Percentiles rank a stretch among this genome's conserved stretches.
Conservation (phyloP, 495 filamentous ascomycete genomes). For the Penicillium manginii region DNA sequence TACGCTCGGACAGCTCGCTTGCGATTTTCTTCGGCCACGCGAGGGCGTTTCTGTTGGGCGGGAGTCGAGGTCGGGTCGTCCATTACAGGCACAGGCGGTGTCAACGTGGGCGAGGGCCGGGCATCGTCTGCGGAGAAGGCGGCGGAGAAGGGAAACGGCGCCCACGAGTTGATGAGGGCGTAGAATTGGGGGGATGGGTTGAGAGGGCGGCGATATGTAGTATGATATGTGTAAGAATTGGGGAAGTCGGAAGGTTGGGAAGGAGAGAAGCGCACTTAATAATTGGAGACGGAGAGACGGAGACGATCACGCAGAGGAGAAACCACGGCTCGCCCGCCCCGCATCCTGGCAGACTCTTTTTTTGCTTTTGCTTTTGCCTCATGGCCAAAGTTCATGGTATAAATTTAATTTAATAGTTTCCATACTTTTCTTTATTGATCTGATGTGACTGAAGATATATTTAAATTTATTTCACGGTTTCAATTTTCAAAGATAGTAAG, state of each 20-base stretch:
- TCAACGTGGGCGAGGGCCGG: constrained; percentile 29
- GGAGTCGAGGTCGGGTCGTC: constrained; percentile 32
- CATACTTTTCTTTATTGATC: background rate
- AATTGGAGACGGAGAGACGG: constrained; percentile 8
- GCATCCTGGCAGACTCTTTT: constrained; percentile 23
- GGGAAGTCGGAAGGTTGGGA: constrained; percentile 3
- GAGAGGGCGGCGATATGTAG: background rate
- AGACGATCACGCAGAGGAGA: constrained; percentile 12
- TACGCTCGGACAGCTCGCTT: constrained; percentile 54
- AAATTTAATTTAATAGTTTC: no score
- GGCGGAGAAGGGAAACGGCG: constrained; percentile 15
- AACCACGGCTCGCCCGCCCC: constrained; percentile 20
- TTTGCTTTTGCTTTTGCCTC: background rate
- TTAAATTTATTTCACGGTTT: no score
- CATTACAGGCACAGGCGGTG: constrained; percentile 26
- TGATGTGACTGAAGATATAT: background rate
- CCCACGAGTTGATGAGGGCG: constrained; percentile 6
- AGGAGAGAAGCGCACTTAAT: constrained; percentile 8
- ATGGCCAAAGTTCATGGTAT: no score
- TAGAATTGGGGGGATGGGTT: constrained; percentile 7
- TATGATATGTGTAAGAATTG: background rate
- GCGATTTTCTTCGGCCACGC: constrained; percentile 53
- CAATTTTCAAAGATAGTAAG: background rate
- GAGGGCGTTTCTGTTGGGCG: constrained; percentile 46
- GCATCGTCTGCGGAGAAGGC: constrained; percentile 32